These are phyloP conservation scores for Tulasnella sp. DNA, from an alignment of 768 basidiomycete genomes.

Conservation along the genomic window DNA sequence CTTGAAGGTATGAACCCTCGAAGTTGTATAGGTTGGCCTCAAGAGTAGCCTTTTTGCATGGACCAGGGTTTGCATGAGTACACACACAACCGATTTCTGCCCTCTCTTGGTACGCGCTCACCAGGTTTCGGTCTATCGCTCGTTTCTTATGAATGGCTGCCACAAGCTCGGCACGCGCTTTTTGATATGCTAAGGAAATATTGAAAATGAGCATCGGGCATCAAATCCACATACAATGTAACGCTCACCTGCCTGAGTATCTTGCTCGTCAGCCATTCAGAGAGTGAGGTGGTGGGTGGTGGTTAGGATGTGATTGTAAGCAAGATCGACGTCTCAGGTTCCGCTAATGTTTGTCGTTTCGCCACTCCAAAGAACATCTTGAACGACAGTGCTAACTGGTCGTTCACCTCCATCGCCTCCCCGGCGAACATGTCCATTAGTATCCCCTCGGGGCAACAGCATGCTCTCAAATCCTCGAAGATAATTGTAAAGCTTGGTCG, in stretches of 20 bases:
- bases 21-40: slow-evolving; percentile 71
- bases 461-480: too few species aligned
- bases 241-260: neutral
- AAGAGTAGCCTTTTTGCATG: slow-evolving; percentile 48
- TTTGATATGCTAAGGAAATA: slow-evolving; percentile 38
- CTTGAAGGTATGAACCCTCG: slow-evolving; percentile 63
- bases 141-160: slow-evolving; percentile 67
- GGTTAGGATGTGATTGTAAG: neutral
- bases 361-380: too few species aligned
- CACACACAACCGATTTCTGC: neutral
- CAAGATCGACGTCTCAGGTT: too few species aligned
- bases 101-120: slow-evolving; percentile 27
- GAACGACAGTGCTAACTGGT: too few species aligned
- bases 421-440: too few species aligned
- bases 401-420: too few species aligned
- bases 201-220: neutral
- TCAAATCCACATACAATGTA: slow-evolving; percentile 4
- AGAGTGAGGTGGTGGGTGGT: neutral
- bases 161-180: slow-evolving; percentile 60
- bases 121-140: slow-evolving; percentile 63
- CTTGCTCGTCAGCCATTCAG: slow-evolving; percentile 10
- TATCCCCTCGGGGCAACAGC: too few species aligned
- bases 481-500: too few species aligned
- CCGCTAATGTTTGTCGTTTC: too few species aligned
- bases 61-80: neutral